These are phyloP conservation scores for Aspergillus egyptiacus DNA, from an alignment of 495 filamentous ascomycete species.

Conservation along the genomic window DNA sequence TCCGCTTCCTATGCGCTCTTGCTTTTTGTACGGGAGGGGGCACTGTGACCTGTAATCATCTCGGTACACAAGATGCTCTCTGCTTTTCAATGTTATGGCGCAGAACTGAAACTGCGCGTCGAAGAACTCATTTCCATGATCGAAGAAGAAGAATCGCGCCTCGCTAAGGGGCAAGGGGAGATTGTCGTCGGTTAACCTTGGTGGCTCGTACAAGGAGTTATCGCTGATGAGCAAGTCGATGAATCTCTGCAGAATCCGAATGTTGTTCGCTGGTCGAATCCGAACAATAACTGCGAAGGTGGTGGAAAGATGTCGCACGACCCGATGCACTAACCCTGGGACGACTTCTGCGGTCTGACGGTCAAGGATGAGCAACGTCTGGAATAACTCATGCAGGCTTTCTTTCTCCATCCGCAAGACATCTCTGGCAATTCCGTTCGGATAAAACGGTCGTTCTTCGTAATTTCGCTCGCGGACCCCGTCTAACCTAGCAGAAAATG, in stretches of 20 bases:
- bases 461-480: not conserved
- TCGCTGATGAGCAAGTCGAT: not conserved
- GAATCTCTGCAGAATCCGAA: slow-evolving; percentile 1
- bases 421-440: slow-evolving; percentile 2
- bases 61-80: slow-evolving; percentile 8
- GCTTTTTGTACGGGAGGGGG: slow-evolving; percentile 14
- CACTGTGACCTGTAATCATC: slow-evolving; percentile 4
- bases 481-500: not conserved
- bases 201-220: not conserved
- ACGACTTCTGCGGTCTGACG: not conserved
- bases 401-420: slow-evolving; percentile 4
- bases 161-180: slow-evolving; percentile 7
- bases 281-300: not conserved
- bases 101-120: slow-evolving; percentile 16
- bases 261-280: not conserved
- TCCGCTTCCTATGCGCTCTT: slow-evolving; percentile 10
- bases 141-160: slow-evolving; percentile 3
- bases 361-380: not conserved
- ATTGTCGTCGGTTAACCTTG: slow-evolving; percentile 1
- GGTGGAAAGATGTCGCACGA: not conserved
- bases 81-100: slow-evolving; percentile 13
- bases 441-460: slow-evolving; percentile 3
- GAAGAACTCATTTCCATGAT: slow-evolving; percentile 8
- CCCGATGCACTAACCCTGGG: not conserved
- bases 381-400: not conserved